phyloP scores from a whole-genome alignment of 805 yeast species.

The Kodamaea laetipori region DNA sequence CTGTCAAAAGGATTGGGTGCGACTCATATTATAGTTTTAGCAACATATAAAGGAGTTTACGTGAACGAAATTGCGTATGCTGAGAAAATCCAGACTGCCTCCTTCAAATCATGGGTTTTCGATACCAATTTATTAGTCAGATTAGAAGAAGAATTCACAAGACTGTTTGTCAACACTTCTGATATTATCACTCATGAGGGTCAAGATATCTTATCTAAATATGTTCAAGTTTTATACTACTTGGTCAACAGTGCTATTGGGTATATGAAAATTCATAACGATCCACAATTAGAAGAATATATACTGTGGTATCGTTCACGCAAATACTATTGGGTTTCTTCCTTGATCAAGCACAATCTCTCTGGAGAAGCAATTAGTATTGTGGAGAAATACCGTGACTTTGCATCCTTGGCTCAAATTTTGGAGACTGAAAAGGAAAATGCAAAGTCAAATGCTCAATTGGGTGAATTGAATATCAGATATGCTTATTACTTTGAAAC shows the following conservation, averaged over 20 bases:
- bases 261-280: constrained; percentile 30
- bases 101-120: constrained; percentile 50
- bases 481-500: constrained; percentile 57
- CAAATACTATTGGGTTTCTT: constrained; percentile 57
- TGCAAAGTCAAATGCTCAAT: constrained; percentile 1
- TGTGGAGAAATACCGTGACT: constrained; percentile 67
- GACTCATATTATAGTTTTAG: constrained; percentile 20
- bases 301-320: constrained; percentile 34
- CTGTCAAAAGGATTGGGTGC: neutral
- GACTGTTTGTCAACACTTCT: constrained; percentile 14
- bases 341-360: constrained; percentile 52
- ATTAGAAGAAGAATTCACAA: constrained; percentile 45
- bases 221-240: constrained; percentile 36
- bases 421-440: constrained; percentile 32
- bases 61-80: constrained; percentile 42
- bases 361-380: constrained; percentile 58
- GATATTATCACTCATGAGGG: constrained; percentile 10
- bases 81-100: constrained; percentile 15
- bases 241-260: constrained; percentile 36
- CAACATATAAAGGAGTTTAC: constrained; percentile 35
- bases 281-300: constrained; percentile 30
- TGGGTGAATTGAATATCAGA: constrained; percentile 7
- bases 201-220: constrained; percentile 24
- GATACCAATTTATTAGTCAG: constrained; percentile 39
- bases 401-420: constrained; percentile 60